These are phyloP conservation scores for Sporothrix brunneoviolacea DNA, from an alignment of 2,329 filamentous ascomycete genomes.

Conservation along the genomic window DNA sequence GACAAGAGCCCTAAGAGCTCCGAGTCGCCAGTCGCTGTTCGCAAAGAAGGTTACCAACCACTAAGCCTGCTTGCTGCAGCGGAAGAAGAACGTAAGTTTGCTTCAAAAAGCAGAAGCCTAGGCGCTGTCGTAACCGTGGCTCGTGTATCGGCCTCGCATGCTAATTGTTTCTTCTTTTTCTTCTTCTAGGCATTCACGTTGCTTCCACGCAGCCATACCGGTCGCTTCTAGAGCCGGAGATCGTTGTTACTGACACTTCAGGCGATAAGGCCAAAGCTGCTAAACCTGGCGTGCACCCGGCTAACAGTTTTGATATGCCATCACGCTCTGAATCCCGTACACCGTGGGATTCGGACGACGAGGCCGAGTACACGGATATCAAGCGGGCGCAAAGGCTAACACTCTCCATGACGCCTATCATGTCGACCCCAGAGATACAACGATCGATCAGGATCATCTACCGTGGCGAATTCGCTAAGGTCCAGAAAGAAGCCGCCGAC, in stretches of 20 bases:
- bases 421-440: slow-evolving; percentile 67
- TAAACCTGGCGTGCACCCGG: slow-evolving; percentile 65
- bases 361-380: slow-evolving; percentile 77
- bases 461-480: slow-evolving; percentile 73
- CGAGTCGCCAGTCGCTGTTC: slow-evolving; percentile 20
- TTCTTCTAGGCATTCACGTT: slow-evolving; percentile 43
- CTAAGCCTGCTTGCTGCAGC: slow-evolving; percentile 64
- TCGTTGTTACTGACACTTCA: slow-evolving; percentile 56
- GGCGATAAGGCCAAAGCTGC: slow-evolving; percentile 52
- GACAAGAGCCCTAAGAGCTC: slow-evolving; percentile 29
- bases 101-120: too few species aligned
- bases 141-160: too few species aligned
- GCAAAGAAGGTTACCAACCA: slow-evolving; percentile 35
- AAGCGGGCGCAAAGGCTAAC: slow-evolving; percentile 79
- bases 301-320: slow-evolving; percentile 73
- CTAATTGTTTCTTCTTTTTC: background rate
- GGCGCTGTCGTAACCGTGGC: too few species aligned
- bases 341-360: slow-evolving; percentile 75
- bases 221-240: slow-evolving; percentile 61
- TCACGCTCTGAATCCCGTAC: slow-evolving; percentile 46
- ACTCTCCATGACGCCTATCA: slow-evolving; percentile 72
- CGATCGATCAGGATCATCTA: slow-evolving; percentile 85
- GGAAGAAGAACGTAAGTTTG: slow-evolving; percentile 73
- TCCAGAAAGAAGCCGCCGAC: slow-evolving; percentile 65
- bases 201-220: slow-evolving; percentile 47